phyloP scores from a whole-genome alignment of 164 flowering plant species.

The Berberis vulgaris region DNA sequence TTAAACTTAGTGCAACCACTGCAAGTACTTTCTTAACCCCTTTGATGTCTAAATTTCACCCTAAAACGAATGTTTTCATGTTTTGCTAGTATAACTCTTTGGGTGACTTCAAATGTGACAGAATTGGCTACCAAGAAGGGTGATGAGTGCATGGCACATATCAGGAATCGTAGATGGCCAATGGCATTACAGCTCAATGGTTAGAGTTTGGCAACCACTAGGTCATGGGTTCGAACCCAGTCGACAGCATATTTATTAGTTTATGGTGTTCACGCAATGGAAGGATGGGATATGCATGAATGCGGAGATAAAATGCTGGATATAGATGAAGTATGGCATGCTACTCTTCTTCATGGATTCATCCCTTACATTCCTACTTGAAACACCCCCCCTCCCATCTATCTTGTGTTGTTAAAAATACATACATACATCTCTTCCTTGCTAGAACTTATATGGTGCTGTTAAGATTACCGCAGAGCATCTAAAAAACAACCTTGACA shows the following conservation, averaged over 20 bases:
- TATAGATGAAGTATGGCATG: slow-evolving; percentile 28
- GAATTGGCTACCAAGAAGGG: slow-evolving; percentile 50
- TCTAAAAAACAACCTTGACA: too few species aligned
- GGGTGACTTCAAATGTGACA: slow-evolving; percentile 4
- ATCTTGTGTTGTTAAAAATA: too few species aligned
- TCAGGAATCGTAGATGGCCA: slow-evolving; percentile 25
- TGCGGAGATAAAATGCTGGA: slow-evolving; percentile 24
- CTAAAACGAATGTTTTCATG: too few species aligned
- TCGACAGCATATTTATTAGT: too few species aligned
- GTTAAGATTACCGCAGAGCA: too few species aligned
- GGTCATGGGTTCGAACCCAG: too few species aligned
- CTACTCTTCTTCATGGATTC: slow-evolving; percentile 34
- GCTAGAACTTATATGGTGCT: too few species aligned
- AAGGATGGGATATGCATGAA: slow-evolving; percentile 43
- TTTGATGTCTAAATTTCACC: too few species aligned
- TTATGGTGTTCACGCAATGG: slow-evolving; percentile 17
- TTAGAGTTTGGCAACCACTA: too few species aligned
- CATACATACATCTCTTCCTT: too few species aligned
- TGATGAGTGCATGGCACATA: slow-evolving; percentile 47
- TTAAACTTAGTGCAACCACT: neutral
- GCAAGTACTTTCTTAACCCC: neutral
- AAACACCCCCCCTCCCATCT: neutral
- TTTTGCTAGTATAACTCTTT: too few species aligned
- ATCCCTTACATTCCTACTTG: slow-evolving; percentile 2
- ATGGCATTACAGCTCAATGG: too few species aligned